Evolutionary conservation across 169 alveolate species (phyloP).

Genomic region (Plasmodium cynomolgi): DNA sequence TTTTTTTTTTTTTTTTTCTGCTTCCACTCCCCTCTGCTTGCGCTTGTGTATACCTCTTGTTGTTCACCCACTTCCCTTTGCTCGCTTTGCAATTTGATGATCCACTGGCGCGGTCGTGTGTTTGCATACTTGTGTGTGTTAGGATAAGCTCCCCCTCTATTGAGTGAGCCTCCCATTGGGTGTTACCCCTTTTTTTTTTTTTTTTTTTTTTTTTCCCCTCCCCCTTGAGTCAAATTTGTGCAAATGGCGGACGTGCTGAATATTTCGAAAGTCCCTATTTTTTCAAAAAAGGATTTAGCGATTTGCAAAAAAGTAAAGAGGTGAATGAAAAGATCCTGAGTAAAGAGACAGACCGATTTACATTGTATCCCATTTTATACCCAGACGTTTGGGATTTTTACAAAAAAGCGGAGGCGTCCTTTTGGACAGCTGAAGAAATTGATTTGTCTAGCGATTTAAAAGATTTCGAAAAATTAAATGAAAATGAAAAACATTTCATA

Average conservation of each 20-base stretch:
- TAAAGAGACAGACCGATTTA: slow-evolving; percentile 44
- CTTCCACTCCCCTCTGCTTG: neutral
- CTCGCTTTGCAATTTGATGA: slow-evolving; percentile 2
- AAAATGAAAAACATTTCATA: slow-evolving; percentile 94
- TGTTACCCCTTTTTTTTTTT: slow-evolving; percentile 5
- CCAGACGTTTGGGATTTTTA: slow-evolving; percentile 97
- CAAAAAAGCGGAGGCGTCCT: slow-evolving; percentile 98
- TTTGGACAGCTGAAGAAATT: slow-evolving; percentile 99
- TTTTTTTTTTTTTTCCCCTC: neutral
- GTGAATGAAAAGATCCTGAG: slow-evolving; percentile 61
- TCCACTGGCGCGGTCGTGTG: neutral
- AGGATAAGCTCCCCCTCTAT: neutral
- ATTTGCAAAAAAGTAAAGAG: slow-evolving; percentile 67
- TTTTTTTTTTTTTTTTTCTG: neutral
- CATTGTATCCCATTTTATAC: slow-evolving; percentile 90
- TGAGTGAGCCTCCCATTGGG: no score
- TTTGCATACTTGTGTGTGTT: neutral
- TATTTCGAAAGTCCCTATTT: slow-evolving; percentile 27
- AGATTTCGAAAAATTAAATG: slow-evolving; percentile 95
- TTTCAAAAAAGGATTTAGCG: slow-evolving; percentile 70
- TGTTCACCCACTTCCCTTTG: neutral
- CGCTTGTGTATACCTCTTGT: neutral
- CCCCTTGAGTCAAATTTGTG: neutral
- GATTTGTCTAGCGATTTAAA: slow-evolving; percentile 95
- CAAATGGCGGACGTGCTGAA: slow-evolving; percentile 69